Percentiles rank a stretch among this genome's conserved stretches.
Conservation (phyloP, 1,284 basidiomycete genomes). For the Earliella scabrosa region DNA sequence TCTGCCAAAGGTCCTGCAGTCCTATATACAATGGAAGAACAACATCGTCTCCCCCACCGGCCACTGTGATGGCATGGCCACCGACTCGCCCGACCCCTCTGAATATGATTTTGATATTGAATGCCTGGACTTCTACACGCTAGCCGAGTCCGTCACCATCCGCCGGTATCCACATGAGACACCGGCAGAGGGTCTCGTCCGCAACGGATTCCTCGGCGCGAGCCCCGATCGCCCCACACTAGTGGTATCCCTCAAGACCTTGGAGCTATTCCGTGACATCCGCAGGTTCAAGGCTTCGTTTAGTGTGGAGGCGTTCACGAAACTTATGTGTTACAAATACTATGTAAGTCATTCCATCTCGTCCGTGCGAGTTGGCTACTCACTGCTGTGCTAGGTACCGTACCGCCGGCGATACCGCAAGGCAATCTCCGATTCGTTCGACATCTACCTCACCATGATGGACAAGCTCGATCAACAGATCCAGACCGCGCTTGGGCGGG, state of each 20-base stretch:
- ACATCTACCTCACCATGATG: constrained; percentile 35
- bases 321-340: constrained; percentile 39
- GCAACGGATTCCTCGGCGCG: constrained; percentile 10
- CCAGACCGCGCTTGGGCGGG: constrained; percentile 22
- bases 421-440: constrained; percentile 32
- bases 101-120: not conserved
- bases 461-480: constrained; percentile 22
- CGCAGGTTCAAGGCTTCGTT: constrained; percentile 31
- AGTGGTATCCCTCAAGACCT: constrained; percentile 34
- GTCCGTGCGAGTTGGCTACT: not conserved
- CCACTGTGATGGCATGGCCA: not conserved
- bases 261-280: constrained; percentile 34
- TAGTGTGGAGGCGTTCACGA: constrained; percentile 39
- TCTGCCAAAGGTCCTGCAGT: not conserved
- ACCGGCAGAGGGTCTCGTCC: constrained; percentile 6
- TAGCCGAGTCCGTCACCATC: not conserved
- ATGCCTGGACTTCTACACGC: not conserved
- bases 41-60: not conserved
- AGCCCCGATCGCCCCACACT: constrained; percentile 23
- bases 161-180: not conserved
- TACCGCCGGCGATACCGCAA: constrained; percentile 11
- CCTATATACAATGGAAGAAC: constrained; percentile 12
- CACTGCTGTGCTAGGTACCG: constrained; percentile 12
- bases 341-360: constrained; percentile 21
- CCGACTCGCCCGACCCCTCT: too few species aligned